Percentiles rank a stretch among this genome's conserved stretches.
phyloP scores from a whole-genome alignment of 1,284 basidiomycete genomes.

The Mycosarcoma maydis region DNA sequence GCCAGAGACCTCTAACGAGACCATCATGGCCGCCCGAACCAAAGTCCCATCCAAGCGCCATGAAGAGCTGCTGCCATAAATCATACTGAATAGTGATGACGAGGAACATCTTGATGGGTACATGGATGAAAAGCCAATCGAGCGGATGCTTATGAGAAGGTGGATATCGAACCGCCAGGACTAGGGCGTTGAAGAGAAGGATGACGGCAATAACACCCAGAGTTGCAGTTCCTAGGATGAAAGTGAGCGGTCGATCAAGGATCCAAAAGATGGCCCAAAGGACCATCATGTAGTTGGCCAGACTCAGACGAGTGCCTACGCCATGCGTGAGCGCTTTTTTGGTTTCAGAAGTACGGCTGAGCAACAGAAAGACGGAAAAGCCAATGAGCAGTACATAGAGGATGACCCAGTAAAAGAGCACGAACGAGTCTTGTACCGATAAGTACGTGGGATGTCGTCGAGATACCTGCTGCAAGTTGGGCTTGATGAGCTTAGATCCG shows the following conservation, averaged over 20 bases:
- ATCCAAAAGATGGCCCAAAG: slow-evolving; percentile 85
- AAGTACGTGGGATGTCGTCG: slow-evolving; percentile 75
- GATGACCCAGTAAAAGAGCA: slow-evolving; percentile 75
- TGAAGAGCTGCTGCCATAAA: slow-evolving; percentile 70
- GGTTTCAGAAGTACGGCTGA: slow-evolving; percentile 79
- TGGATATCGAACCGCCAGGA: slow-evolving; percentile 49
- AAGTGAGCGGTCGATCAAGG: slow-evolving; percentile 53
- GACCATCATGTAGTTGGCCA: slow-evolving; percentile 84
- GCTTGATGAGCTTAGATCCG: slow-evolving; percentile 48
- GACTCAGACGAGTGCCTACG: slow-evolving; percentile 79
- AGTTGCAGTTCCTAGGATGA: slow-evolving; percentile 47
- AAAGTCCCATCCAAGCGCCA: slow-evolving; percentile 69
- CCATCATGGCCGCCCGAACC: slow-evolving; percentile 30
- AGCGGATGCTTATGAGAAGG: slow-evolving; percentile 69
- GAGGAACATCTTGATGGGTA: slow-evolving; percentile 69
- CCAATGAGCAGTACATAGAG: slow-evolving; percentile 74
- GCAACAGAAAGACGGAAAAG: slow-evolving; percentile 79
- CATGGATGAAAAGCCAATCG: slow-evolving; percentile 70
- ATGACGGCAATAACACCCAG: slow-evolving; percentile 51
- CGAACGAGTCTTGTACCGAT: slow-evolving; percentile 75
- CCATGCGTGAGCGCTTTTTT: slow-evolving; percentile 72
- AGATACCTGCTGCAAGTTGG: slow-evolving; percentile 42
- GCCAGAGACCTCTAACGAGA: slow-evolving; percentile 52
- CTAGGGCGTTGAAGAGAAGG: slow-evolving; percentile 52
- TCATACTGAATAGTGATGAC: slow-evolving; percentile 70